Evolutionary conservation across 2,329 filamentous ascomycete species (phyloP).

Genomic region (Cladosporium sphaerospermum): DNA sequence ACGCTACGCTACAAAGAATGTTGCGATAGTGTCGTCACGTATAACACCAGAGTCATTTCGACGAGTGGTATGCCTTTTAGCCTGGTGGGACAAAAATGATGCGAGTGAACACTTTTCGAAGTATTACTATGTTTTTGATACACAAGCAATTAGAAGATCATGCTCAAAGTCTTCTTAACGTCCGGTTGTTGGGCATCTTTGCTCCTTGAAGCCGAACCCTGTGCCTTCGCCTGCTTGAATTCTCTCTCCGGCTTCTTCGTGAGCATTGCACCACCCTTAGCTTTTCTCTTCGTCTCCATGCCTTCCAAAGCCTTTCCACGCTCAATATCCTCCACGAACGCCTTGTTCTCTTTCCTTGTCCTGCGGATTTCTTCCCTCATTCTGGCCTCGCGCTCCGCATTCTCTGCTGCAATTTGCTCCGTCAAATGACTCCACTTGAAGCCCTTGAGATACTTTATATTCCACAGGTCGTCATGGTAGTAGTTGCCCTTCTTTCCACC

Average conservation of each 20-base stretch:
- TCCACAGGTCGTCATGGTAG: constrained; percentile 85
- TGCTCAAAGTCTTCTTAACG: constrained; percentile 11
- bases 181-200: constrained; percentile 8
- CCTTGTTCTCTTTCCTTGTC: constrained; percentile 72
- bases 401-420: constrained; percentile 74
- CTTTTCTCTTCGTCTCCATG: constrained; percentile 53
- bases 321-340: constrained; percentile 74
- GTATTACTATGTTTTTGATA: too few species aligned
- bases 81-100: too few species aligned
- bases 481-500: constrained; percentile 78
- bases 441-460: constrained; percentile 70
- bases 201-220: constrained; percentile 4
- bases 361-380: constrained; percentile 72
- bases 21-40: too few species aligned
- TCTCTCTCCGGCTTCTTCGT: constrained; percentile 34
- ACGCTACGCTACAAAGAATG: too few species aligned
- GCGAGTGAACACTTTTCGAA: too few species aligned
- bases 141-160: constrained; percentile 9
- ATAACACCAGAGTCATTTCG: too few species aligned
- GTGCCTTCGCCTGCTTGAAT: constrained; percentile 55
- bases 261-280: constrained; percentile 43
- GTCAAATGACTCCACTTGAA: constrained; percentile 73
- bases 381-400: constrained; percentile 68
- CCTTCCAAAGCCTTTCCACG: constrained; percentile 71
- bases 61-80: too few species aligned